phyloP scores from a whole-genome alignment of 768 basidiomycete species.

The Dacryopinax spathularia region DNA sequence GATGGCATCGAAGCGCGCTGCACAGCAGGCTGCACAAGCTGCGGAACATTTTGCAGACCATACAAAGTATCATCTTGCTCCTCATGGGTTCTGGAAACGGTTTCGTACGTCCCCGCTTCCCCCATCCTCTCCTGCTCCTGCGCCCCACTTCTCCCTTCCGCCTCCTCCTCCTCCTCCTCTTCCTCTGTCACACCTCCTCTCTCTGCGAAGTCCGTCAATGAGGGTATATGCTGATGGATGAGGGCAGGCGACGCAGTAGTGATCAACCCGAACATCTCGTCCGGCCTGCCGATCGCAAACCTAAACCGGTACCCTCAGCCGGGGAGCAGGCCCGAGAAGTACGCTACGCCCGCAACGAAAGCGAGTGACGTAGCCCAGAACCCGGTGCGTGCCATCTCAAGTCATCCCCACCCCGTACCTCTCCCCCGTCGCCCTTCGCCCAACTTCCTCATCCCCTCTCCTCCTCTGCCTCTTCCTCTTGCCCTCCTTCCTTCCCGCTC shows the following conservation, averaged over 20 bases:
- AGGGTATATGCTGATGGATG: constrained; percentile 1
- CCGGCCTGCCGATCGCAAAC: constrained; percentile 63
- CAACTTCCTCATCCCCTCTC: too few species aligned
- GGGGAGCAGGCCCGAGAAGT: constrained; percentile 73
- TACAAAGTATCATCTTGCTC: constrained; percentile 77
- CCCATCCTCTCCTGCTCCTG: neutral
- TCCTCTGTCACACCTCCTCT: neutral
- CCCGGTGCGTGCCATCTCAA: constrained; percentile 33
- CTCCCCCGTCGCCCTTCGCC: too few species aligned
- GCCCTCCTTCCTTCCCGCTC: too few species aligned
- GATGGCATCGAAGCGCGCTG: constrained; percentile 37
- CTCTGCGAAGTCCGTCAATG: neutral
- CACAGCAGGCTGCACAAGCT: constrained; percentile 69
- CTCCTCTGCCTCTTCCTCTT: neutral
- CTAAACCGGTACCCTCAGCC: constrained; percentile 74
- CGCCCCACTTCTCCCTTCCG: neutral
- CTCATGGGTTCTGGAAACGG: constrained; percentile 93
- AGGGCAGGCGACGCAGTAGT: constrained; percentile 70
- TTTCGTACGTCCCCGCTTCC: constrained; percentile 48
- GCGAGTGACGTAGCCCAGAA: constrained; percentile 79
- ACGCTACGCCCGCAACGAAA: constrained; percentile 77
- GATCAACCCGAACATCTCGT: constrained; percentile 82
- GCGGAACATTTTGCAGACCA: constrained; percentile 72
- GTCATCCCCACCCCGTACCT: too few species aligned
- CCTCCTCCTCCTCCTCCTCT: neutral